Evolutionary conservation across 2,329 filamentous ascomycete genomes (phyloP).

Genomic region (Pseudogymnoascus sp.): DNA sequence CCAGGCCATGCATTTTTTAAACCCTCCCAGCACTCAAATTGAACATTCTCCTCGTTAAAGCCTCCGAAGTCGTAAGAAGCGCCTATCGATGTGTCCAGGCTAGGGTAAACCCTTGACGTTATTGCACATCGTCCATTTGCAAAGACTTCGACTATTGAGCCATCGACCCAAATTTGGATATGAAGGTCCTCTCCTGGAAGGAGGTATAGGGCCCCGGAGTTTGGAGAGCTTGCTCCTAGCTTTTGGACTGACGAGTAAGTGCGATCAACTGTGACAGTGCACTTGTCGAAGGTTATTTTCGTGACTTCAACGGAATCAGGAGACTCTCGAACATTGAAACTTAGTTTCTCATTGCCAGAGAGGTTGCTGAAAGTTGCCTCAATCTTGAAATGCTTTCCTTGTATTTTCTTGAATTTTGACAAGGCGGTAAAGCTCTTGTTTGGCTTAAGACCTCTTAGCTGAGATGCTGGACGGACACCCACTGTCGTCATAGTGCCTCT

Average conservation of each 20-base stretch:
- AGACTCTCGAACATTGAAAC: constrained; percentile 16
- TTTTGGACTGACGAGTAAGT: constrained; percentile 6
- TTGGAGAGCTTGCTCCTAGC: constrained; percentile 11
- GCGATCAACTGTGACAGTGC: constrained; percentile 14
- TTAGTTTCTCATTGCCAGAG: constrained; percentile 14
- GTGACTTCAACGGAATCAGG: constrained; percentile 15
- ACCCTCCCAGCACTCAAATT: constrained; percentile 16
- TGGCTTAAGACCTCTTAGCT: constrained; percentile 11
- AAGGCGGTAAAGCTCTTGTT: background rate
- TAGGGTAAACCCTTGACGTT: constrained; percentile 19
- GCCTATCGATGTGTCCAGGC: constrained; percentile 12
- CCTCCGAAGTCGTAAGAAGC: constrained; percentile 16
- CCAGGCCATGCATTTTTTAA: constrained; percentile 14
- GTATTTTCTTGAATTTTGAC: constrained; percentile 8
- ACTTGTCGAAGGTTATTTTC: constrained; percentile 15
- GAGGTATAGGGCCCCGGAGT: constrained; percentile 14
- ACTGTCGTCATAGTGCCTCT: constrained; percentile 13
- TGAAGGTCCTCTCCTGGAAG: constrained; percentile 16
- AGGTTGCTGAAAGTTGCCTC: constrained; percentile 14
- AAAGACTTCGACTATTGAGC: constrained; percentile 19
- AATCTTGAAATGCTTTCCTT: constrained; percentile 15
- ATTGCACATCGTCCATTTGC: constrained; percentile 19
- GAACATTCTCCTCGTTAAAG: constrained; percentile 15
- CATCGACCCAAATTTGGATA: constrained; percentile 15
- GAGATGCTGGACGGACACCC: constrained; percentile 17